Evolutionary conservation across 2,329 filamentous ascomycete genomes (phyloP).

Genomic region (Rugonectria rugulosa): DNA sequence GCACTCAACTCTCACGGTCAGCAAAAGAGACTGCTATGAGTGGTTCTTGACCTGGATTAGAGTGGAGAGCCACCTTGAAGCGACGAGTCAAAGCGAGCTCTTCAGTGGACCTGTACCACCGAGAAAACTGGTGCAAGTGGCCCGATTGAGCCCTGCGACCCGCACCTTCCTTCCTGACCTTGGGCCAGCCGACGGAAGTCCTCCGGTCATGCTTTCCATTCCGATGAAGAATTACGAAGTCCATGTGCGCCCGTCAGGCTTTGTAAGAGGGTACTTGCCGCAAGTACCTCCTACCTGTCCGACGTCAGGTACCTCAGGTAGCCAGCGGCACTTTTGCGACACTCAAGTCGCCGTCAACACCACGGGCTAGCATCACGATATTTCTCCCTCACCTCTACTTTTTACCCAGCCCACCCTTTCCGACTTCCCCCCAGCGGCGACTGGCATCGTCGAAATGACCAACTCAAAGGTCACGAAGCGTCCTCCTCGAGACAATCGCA

Average conservation of each 20-base stretch:
- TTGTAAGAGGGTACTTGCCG: constrained; percentile 3
- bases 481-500: constrained; percentile 29
- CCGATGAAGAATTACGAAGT: too few species aligned
- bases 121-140: constrained; percentile 10
- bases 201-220: constrained; percentile 12
- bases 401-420: constrained; percentile 4
- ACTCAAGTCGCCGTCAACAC: constrained; percentile 19
- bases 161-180: constrained; percentile 1
- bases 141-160: constrained; percentile 3
- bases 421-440: too few species aligned
- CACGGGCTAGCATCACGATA: constrained; percentile 16
- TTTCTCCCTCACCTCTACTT: constrained; percentile 1
- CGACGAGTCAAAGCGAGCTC: background rate
- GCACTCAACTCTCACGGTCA: background rate
- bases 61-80: constrained; percentile 6
- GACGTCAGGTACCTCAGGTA: too few species aligned
- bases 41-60: constrained; percentile 10
- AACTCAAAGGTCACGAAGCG: constrained; percentile 35
- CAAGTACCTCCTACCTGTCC: too few species aligned
- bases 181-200: constrained; percentile 2
- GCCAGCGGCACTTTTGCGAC: too few species aligned
- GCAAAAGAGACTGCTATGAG: constrained; percentile 6
- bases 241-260: background rate
- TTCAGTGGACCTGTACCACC: constrained; percentile 14
- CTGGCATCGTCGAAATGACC: constrained; percentile 26